Base-by-base conservation (phyloP, 2,329 filamentous ascomycete genomes). In the Penicillium digitatum region DNA sequence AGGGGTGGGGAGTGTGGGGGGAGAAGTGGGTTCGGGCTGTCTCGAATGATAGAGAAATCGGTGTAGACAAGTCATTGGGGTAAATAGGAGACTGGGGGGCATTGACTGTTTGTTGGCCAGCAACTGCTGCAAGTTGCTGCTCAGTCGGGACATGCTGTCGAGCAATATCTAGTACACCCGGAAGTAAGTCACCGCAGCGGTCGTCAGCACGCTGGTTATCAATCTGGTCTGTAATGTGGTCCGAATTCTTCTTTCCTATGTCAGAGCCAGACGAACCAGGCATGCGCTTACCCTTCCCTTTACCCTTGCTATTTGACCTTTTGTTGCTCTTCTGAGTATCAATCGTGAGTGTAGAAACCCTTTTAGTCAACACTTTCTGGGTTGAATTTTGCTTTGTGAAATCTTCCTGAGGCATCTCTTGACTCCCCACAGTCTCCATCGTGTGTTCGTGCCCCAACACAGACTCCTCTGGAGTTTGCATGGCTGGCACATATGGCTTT, bases 11-110 rank as follows among this genome's bases (percentile, higher is more conserved):
- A n/a, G 26, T 14, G 9, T 11, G 26, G 35, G 52, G 47, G 26
- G 52, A 50, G 52, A 51, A 5, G 24, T 44, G 26, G 26, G 47
- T 27, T 31, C 32, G 39, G 26, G 52, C 39, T 24, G 52, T 51
- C 39, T 44, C 39, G 16, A 38, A 44, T 22, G 46, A 49, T 35
- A 27, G 8, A 26, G 31, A 31, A 3, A 18, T 26, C n/a, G 52
- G 20, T 11, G 20, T 2, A 20, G 12, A 9, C 39, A 50, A 39
- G 39, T 11, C 27, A 39, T 4, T 12, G 4, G 47, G 24, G 12
- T 3, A 35, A n/a, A 3, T 24, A 6, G 42, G 27, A 16, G 22
- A 16, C 20, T 14, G 9, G 24, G 37, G 18, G 5, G 26, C 45
- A 38, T 29, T 35, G 14, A 37, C 11, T 44, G 52, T 12, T 22